Conservation (phyloP, 2,329 filamentous ascomycete species). For the Trichoderma atroviride region DNA sequence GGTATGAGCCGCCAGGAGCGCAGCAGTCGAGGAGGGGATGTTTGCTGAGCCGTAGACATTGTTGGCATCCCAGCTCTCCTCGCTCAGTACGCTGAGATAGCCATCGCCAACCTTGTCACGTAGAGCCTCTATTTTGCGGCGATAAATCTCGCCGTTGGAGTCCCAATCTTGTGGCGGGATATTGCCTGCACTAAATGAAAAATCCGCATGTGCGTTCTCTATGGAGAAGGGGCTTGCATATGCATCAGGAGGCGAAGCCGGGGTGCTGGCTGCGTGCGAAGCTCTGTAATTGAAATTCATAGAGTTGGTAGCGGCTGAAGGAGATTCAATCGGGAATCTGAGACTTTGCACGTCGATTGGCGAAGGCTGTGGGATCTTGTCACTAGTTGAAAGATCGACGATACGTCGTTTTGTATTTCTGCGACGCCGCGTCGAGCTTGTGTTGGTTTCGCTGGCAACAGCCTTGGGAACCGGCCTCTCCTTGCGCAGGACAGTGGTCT, state of each 20-base stretch:
- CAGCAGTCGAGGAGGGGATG: constrained; percentile 35
- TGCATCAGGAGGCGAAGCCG: constrained; percentile 37
- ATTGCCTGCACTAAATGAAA: constrained; percentile 4
- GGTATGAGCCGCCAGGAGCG: constrained; percentile 38
- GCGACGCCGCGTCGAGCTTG: constrained; percentile 61
- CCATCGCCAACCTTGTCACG: constrained; percentile 83
- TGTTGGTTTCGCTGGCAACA: constrained; percentile 60
- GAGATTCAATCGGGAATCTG: constrained; percentile 29
- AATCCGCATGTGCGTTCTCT: constrained; percentile 4
- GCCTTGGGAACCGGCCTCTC: constrained; percentile 57
- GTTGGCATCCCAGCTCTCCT: constrained; percentile 66
- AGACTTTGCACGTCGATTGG: constrained; percentile 36
- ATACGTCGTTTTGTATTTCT: constrained; percentile 65
- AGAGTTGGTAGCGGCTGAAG: constrained; percentile 32
- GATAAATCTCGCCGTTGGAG: constrained; percentile 74
- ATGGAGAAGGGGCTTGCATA: constrained; percentile 35
- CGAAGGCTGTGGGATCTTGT: constrained; percentile 39
- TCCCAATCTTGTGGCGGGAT: constrained; percentile 59
- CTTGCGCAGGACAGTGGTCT: constrained; percentile 59
- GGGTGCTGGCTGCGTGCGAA: constrained; percentile 47
- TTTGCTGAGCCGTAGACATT: constrained; percentile 30
- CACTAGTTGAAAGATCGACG: constrained; percentile 63
- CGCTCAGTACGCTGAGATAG: constrained; percentile 84
- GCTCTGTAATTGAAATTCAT: constrained; percentile 47
- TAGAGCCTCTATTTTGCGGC: constrained; percentile 83